Evolutionary conservation across 805 yeast species (phyloP).

Genomic region (Zygosaccharomyces lentus): DNA sequence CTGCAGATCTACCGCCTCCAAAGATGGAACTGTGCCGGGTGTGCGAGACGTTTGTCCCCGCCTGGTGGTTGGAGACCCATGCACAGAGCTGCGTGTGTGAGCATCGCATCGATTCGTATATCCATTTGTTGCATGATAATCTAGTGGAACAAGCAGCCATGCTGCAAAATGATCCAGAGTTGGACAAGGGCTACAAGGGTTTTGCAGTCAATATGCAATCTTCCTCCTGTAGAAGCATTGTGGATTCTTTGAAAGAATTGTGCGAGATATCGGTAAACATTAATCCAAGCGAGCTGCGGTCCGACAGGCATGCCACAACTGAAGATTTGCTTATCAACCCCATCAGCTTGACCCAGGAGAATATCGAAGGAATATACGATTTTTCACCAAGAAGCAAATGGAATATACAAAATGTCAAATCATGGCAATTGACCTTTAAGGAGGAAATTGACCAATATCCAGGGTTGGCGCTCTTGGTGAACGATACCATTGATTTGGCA

Average conservation of each 20-base stretch:
- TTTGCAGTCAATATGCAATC: slow-evolving; percentile 33
- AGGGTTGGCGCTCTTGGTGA: slow-evolving; percentile 56
- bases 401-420: slow-evolving; percentile 45
- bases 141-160: slow-evolving; percentile 64
- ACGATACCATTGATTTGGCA: slow-evolving; percentile 61
- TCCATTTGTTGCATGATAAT: slow-evolving; percentile 70
- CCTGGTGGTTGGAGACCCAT: slow-evolving; percentile 95
- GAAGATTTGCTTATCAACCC: slow-evolving; percentile 18
- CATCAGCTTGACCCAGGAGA: slow-evolving; percentile 18
- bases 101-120: slow-evolving; percentile 73
- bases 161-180: slow-evolving; percentile 33
- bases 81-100: slow-evolving; percentile 83
- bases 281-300: slow-evolving; percentile 59
- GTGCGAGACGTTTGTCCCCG: slow-evolving; percentile 86
- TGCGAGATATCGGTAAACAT: slow-evolving; percentile 72
- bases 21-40: slow-evolving; percentile 81
- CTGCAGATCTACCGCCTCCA: slow-evolving; percentile 69
- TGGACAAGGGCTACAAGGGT: slow-evolving; percentile 52
- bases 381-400: slow-evolving; percentile 59
- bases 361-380: slow-evolving; percentile 22
- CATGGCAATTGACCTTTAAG: slow-evolving; percentile 31
- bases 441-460: slow-evolving; percentile 40
- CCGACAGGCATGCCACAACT: slow-evolving; percentile 22
- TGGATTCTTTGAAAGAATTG: slow-evolving; percentile 42
- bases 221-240: slow-evolving; percentile 11